A percentile compares a stretch with the other conserved stretches of the same genome.
Conservation (phyloP, 495 filamentous ascomycete genomes). For the Neurospora sublineolata region DNA sequence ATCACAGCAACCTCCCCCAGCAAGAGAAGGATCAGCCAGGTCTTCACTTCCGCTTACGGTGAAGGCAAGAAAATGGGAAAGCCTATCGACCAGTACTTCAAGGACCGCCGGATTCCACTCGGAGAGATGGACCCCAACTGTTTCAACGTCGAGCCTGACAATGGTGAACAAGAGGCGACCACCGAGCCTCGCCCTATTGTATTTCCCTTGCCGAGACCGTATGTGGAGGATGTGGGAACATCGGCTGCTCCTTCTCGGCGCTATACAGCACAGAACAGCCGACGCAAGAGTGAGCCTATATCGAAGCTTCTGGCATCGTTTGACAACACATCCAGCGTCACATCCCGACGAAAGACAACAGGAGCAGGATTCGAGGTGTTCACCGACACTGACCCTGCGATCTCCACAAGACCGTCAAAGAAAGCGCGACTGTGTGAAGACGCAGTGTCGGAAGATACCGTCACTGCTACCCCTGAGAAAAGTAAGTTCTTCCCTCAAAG, state of each 20-base stretch:
- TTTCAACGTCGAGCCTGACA: constrained; percentile 36
- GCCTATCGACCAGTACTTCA: constrained; percentile 71
- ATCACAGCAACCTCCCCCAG: constrained; percentile 21
- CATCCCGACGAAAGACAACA: constrained; percentile 22
- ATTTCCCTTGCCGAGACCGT: constrained; percentile 38
- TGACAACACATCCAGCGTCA: not conserved
- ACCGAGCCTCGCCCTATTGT: constrained; percentile 27
- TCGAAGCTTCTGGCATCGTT: constrained; percentile 20
- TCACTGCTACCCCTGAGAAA: constrained; percentile 14
- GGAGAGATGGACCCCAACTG: constrained; percentile 81
- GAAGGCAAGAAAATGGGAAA: constrained; percentile 40
- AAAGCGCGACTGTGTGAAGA: constrained; percentile 39
- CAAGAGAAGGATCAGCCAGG: constrained; percentile 32
- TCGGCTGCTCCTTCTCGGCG: constrained; percentile 9
- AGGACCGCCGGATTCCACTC: constrained; percentile 57
- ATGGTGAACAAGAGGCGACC: constrained; percentile 5
- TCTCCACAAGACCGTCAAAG: constrained; percentile 32
- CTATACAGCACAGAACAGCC: constrained; percentile 17
- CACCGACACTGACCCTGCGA: constrained; percentile 9
- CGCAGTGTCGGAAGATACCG: constrained; percentile 5
- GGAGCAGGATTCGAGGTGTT: constrained; percentile 13
- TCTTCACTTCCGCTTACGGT: constrained; percentile 18
- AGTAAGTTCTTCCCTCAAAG: constrained; percentile 33
- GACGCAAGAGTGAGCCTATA: constrained; percentile 31
- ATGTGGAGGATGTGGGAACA: constrained; percentile 22